Evolutionary conservation across 441 rosid species (phyloP), one percentile per base, ranked within the genome.

Genomic region (Syzygium malaccense): DNA sequence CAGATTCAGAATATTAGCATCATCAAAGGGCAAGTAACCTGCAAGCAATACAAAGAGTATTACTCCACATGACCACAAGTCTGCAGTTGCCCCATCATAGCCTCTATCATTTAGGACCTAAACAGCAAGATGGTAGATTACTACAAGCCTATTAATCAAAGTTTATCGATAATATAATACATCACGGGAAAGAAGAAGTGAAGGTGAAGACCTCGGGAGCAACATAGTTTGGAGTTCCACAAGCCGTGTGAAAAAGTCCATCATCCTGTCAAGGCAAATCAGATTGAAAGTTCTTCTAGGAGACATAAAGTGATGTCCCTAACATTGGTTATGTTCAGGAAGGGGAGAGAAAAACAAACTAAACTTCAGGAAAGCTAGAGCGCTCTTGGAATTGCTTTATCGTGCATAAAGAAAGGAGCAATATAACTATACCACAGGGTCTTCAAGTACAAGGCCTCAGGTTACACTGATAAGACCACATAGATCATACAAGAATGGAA

Each of bases 11-110:
- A 96, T 94, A 98, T 96, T 98, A 92, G 98, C 85, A 93, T 98
- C 99, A 92, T 98, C 99, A 25, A 98, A 98, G 93, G 99, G 99
- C 94, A 98, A 96, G 94, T 98, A 98, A 89, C 99, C 99, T 88
- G 99, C 99, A 89, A 98, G 98, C 93, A 98, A 90, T 71, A 98
- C 99, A 94, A 95, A 98, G 89, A 98, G 99, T 91, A 98, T 96
- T 88, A 98, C 99, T 89, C 99, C 99, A 87, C 99, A 96, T 60
- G 99, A 98, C 99, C 99, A 98, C 93, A 96, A 88, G 90, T 98
- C 99, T 23, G 99, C 99, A 12, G 96, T 96, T 88, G 98, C 96
- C 64, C 99, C 99, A 89, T 98, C 99, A 30, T 98, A 98, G 91
- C 99, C 99, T 93, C 96, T 91, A 88, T 98, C 99, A 91, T 96